Evolutionary conservation across 2,329 filamentous ascomycete genomes (phyloP).

Genomic region (Cladorrhinum sp.): DNA sequence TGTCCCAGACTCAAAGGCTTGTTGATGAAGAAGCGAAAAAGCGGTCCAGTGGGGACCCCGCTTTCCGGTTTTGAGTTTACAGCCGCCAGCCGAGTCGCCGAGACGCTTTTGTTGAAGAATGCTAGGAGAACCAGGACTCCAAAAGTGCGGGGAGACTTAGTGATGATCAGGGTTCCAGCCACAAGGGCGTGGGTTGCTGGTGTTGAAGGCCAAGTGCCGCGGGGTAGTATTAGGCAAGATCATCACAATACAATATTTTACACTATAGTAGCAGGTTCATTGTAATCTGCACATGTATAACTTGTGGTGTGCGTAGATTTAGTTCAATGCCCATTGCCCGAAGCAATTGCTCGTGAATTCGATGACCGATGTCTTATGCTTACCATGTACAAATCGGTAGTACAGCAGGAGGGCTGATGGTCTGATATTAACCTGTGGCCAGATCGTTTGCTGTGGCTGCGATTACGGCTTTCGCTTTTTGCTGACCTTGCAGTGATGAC

Average conservation of each 20-base stretch:
- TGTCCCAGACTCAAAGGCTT: background rate
- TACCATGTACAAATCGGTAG: background rate
- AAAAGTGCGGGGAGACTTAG: background rate
- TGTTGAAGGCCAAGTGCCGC: background rate
- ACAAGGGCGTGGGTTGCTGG: background rate
- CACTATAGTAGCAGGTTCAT: too few species aligned
- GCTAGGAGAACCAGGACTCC: background rate
- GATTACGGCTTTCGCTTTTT: background rate
- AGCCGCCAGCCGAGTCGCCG: background rate
- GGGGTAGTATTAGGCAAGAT: background rate
- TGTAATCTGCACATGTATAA: too few species aligned
- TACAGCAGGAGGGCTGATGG: background rate
- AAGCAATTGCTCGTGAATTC: background rate
- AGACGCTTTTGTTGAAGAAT: background rate
- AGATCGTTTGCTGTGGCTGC: background rate
- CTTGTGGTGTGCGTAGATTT: too few species aligned
- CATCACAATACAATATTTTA: too few species aligned
- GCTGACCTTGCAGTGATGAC: background rate
- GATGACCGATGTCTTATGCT: background rate
- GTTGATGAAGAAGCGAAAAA: constrained; percentile 1
- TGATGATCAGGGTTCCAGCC: background rate
- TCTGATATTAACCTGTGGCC: background rate
- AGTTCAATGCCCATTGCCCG: too few species aligned
- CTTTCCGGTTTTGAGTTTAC: background rate
- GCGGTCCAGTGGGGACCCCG: constrained; percentile 1